Conservation (phyloP, 305 asterid species). For the Fraxinus xanthoxyloides region DNA sequence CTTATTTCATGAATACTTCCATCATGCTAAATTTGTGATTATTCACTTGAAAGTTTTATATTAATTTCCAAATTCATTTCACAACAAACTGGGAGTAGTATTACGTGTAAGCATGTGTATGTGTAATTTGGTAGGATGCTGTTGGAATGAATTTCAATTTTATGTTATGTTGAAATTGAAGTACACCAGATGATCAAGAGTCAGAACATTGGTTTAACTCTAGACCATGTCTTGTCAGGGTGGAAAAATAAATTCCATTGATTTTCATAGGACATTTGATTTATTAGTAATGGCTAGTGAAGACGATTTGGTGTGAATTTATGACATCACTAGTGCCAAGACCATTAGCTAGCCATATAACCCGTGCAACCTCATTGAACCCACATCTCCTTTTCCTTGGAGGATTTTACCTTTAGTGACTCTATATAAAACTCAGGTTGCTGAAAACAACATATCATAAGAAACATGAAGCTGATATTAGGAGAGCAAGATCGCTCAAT, state of each 20-base stretch:
- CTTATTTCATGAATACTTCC: background rate
- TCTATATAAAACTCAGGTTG: conserved; percentile 46
- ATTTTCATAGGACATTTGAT: conserved; percentile 85
- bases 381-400: background rate
- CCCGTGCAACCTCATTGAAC: background rate
- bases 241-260: conserved; percentile 75
- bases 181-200: conserved; percentile 1
- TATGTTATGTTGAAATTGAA: background rate
- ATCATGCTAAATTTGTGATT: background rate
- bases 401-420: conserved; percentile 12
- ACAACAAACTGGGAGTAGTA: background rate
- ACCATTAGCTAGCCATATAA: background rate
- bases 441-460: conserved; percentile 82
- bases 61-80: background rate
- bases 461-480: conserved; percentile 79
- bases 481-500: background rate
- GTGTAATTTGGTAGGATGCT: background rate
- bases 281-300: conserved; percentile 77
- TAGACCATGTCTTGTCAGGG: conserved; percentile 45
- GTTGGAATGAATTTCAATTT: background rate
- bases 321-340: conserved; percentile 73
- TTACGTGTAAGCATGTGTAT: background rate
- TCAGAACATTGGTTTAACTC: conserved; percentile 11
- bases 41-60: background rate
- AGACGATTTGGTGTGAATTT: conserved; percentile 83